Evolutionary conservation across 2,329 filamentous ascomycete species (phyloP).

Genomic region (Pseudogymnoascus sp.): DNA sequence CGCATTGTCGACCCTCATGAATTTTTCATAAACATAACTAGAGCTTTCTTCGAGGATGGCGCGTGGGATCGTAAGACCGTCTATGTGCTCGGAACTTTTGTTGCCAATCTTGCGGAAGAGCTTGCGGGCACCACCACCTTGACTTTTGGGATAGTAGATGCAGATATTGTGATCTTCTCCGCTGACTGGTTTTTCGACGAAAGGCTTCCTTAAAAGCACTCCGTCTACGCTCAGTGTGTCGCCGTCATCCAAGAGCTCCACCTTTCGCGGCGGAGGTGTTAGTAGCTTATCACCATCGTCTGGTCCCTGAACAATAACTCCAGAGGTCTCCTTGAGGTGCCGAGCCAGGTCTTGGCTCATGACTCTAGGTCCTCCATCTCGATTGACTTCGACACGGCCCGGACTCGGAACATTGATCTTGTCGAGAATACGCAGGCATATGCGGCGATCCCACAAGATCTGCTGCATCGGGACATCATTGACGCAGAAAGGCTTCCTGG

Average conservation of each 20-base stretch:
- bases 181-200: slow-evolving; percentile 97
- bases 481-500: slow-evolving; percentile 92
- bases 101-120: slow-evolving; percentile 97
- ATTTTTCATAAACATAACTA: slow-evolving; percentile 96
- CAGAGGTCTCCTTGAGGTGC: slow-evolving; percentile 72
- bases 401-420: slow-evolving; percentile 85
- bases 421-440: slow-evolving; percentile 83
- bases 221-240: slow-evolving; percentile 87
- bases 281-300: slow-evolving; percentile 56
- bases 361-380: slow-evolving; percentile 79
- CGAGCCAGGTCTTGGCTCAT: slow-evolving; percentile 72
- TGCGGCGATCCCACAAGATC: slow-evolving; percentile 86
- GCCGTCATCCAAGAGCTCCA: slow-evolving; percentile 83
- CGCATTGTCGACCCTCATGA: slow-evolving; percentile 90
- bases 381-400: slow-evolving; percentile 78
- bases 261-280: slow-evolving; percentile 47
- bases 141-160: slow-evolving; percentile 86
- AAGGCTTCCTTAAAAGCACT: slow-evolving; percentile 73
- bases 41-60: slow-evolving; percentile 71
- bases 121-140: slow-evolving; percentile 81
- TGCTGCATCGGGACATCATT: slow-evolving; percentile 98
- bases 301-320: slow-evolving; percentile 63
- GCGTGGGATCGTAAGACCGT: slow-evolving; percentile 65
- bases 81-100: slow-evolving; percentile 93
- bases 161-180: slow-evolving; percentile 98